Conservation (phyloP, 2,329 filamentous ascomycete genomes). For the Neoarthrinium moseri region DNA sequence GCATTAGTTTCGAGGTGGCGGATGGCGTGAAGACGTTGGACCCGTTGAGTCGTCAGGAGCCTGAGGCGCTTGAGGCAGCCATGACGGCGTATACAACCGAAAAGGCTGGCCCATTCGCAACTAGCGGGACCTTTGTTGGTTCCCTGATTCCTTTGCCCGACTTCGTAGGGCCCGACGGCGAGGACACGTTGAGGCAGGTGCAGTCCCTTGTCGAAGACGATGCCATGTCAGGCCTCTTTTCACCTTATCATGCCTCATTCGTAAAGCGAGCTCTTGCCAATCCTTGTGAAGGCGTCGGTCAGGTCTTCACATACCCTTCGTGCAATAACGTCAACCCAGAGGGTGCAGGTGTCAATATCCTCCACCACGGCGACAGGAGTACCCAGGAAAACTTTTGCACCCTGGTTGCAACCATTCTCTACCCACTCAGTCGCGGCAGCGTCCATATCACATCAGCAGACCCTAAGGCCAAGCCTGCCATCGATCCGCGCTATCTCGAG, state of each 20-base stretch:
- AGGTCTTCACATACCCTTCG: constrained; percentile 28
- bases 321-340: constrained; percentile 8
- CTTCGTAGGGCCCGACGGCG: neutral
- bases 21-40: constrained; percentile 15
- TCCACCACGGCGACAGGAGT: constrained; percentile 47
- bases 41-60: constrained; percentile 13
- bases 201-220: neutral
- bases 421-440: constrained; percentile 47
- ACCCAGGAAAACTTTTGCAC: constrained; percentile 44
- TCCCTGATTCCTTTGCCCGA: constrained; percentile 6
- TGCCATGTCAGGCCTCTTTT: neutral
- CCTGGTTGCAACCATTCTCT: constrained; percentile 49
- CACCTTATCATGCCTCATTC: neutral
- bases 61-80: constrained; percentile 24
- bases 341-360: constrained; percentile 49
- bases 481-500: constrained; percentile 41
- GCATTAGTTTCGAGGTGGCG: constrained; percentile 10
- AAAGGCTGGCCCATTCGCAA: constrained; percentile 33
- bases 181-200: neutral
- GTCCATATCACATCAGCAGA: constrained; percentile 37
- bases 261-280: constrained; percentile 29
- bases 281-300: constrained; percentile 29
- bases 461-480: constrained; percentile 25
- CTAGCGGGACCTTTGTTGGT: constrained; percentile 9
- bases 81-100: constrained; percentile 26